Percentiles rank a stretch among this genome's conserved stretches.
Conservation (phyloP, 2,329 filamentous ascomycete genomes). For the Phaeoacremonium minimum region DNA sequence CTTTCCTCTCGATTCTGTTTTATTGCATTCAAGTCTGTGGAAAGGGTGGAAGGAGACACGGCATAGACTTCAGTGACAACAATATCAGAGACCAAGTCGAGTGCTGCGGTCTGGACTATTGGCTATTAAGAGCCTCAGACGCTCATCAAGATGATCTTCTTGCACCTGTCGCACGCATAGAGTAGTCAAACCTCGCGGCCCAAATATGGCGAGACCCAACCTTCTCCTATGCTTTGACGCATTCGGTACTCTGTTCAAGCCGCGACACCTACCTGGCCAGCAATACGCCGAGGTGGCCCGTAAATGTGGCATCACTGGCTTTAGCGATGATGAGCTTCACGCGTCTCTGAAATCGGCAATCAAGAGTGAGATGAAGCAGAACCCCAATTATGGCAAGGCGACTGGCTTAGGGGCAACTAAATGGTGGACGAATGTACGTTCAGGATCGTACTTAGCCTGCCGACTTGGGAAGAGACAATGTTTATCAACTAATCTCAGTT, state of each 20-base stretch:
- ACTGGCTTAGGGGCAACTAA: slow-evolving; percentile 42
- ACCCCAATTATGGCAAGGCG: slow-evolving; percentile 57
- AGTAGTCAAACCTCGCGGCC: too few relatives aligned
- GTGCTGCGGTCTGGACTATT: too few relatives aligned
- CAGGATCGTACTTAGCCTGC: too few relatives aligned
- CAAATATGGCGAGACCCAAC: slow-evolving; percentile 27
- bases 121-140: too few relatives aligned
- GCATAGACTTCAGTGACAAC: too few relatives aligned
- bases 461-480: too few relatives aligned
- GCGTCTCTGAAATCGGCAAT: slow-evolving; percentile 35
- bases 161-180: too few relatives aligned
- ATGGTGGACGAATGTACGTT: slow-evolving; percentile 57
- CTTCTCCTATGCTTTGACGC: slow-evolving; percentile 60
- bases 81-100: too few relatives aligned
- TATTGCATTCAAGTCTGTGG: too few relatives aligned
- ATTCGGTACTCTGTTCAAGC: slow-evolving; percentile 59
- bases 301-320: slow-evolving; percentile 39
- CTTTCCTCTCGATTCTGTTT: too few relatives aligned
- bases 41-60: too few relatives aligned
- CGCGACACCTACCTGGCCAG: slow-evolving; percentile 40
- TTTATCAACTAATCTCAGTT: neutral
- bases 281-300: slow-evolving; percentile 52
- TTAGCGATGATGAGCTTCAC: slow-evolving; percentile 33
- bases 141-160: too few relatives aligned
- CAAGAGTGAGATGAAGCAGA: slow-evolving; percentile 33